Evolutionary conservation across 371 early-diverging fungal species (phyloP).

Genomic region (Mortierella sp.): DNA sequence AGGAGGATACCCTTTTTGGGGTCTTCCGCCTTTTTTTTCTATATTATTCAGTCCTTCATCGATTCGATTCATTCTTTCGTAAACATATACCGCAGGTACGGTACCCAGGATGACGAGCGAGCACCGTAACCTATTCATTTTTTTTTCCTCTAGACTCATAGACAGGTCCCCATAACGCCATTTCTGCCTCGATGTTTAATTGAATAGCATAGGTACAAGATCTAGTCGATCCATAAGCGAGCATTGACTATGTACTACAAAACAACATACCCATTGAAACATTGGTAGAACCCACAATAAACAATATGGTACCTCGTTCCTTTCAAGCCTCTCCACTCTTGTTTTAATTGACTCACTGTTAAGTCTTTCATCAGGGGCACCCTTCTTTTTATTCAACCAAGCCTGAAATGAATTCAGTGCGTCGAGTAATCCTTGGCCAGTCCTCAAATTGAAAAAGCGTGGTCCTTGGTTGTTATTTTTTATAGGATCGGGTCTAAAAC

Average conservation of each 20-base stretch:
- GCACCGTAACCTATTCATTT: neutral
- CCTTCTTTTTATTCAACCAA: neutral
- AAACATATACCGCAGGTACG: no score
- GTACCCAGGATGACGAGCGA: neutral
- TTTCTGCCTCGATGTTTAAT: neutral
- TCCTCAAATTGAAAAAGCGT: neutral
- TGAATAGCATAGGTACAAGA: neutral
- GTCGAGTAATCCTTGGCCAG: neutral
- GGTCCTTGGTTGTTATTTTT: neutral
- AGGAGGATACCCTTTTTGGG: constrained; percentile 32
- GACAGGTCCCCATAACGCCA: constrained; percentile 14
- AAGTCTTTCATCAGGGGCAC: neutral
- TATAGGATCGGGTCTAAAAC: neutral
- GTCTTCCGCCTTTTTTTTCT: constrained; percentile 30
- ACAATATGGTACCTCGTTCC: neutral
- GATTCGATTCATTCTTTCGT: neutral
- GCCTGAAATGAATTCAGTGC: neutral
- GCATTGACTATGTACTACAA: constrained; percentile 4
- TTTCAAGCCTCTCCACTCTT: neutral
- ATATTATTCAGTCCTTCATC: neutral
- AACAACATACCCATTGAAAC: neutral
- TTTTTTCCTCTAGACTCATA: constrained; percentile 20
- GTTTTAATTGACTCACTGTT: neutral
- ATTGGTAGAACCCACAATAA: neutral
- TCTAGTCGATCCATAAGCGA: neutral